Base-by-base conservation (phyloP, 2,329 filamentous ascomycete genomes). In the Colletotrichum australisinense region DNA sequence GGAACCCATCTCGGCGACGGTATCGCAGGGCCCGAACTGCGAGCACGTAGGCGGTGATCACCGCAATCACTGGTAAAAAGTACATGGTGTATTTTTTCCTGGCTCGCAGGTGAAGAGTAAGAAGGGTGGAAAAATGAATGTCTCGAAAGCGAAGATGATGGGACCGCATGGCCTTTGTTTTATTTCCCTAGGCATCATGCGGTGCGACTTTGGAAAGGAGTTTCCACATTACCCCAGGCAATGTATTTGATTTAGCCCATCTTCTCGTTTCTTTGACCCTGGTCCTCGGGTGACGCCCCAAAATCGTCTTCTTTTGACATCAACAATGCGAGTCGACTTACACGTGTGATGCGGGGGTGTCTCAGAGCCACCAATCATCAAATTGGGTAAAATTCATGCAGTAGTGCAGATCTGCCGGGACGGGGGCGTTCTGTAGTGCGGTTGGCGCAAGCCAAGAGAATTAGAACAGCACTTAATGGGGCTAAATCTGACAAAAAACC, bases 1-100 rank as follows among this genome's bases (percentile, higher is more conserved):
- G 65, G 11, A 72, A 8, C 1, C 16, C 65, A 69, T 69, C 53
- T 9, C 65, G 69, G 4, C 69, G 65, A 24, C 69, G 69, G 2
- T 69, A 72, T 22, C 69, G 42, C 28, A 72, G 4, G 2, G 19
- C 14, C 11, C 58, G 64, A 11, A 64, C 65, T 0, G 69, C 52
- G 8, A 72, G 22, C 22, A 59, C 19, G 7, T 72, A 69, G 4
- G 24, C 22, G 5, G 32, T 9, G 19, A 69, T 1, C 4, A 12
- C 30, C 8, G 30, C 24, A 59, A 58, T 1, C 22, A 55, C 4
- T 26, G 58, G 22, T 14, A 72, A 4, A 4, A 63, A 64, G 22
- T 52, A 5, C 69, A 72, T 72, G 0, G 8, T 28, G 52, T 22
- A n/a, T 16, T 2, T 1, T 14, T 46, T 32, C 9, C 14, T 32